A percentile compares a stretch with the other conserved stretches of the same genome.
Evolutionary conservation across 768 basidiomycete genomes (phyloP).

Genomic region (Rhodotorula toruloides): DNA sequence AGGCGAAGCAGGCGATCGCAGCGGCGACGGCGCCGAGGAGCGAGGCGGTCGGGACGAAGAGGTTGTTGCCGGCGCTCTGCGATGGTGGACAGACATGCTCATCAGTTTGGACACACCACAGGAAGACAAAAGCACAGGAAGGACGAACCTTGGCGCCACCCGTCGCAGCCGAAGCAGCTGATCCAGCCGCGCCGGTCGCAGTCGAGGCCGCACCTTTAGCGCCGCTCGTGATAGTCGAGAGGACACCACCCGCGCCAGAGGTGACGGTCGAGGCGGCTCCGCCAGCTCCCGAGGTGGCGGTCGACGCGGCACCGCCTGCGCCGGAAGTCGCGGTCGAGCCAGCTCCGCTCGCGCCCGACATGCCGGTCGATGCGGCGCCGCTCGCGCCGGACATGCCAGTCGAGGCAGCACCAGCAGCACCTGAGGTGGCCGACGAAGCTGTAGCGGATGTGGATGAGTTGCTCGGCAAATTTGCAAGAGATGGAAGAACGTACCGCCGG

Average conservation of each 20-base stretch:
- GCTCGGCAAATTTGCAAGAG: too few species aligned
- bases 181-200: not conserved
- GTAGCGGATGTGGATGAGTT: too few species aligned
- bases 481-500: too few species aligned
- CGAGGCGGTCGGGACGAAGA: not conserved
- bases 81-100: not conserved
- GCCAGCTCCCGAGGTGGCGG: not conserved
- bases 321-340: not conserved
- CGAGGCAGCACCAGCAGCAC: not conserved
- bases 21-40: not conserved
- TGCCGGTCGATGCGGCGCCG: not conserved
- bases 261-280: not conserved
- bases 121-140: not conserved
- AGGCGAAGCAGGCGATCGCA: conserved; percentile 3
- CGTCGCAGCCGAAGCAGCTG: not conserved
- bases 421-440: not conserved
- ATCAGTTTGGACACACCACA: not conserved
- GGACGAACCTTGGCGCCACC: not conserved
- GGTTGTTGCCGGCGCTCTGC: not conserved
- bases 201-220: not conserved
- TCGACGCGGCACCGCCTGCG: not conserved
- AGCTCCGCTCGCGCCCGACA: not conserved
- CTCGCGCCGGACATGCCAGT: not conserved
- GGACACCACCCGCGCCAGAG: not conserved
- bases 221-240: not conserved